Evolutionary conservation across 2,329 filamentous ascomycete species (phyloP), one percentile per base, ranked within the genome.

Genomic region (Pestalotiopsis sp.): DNA sequence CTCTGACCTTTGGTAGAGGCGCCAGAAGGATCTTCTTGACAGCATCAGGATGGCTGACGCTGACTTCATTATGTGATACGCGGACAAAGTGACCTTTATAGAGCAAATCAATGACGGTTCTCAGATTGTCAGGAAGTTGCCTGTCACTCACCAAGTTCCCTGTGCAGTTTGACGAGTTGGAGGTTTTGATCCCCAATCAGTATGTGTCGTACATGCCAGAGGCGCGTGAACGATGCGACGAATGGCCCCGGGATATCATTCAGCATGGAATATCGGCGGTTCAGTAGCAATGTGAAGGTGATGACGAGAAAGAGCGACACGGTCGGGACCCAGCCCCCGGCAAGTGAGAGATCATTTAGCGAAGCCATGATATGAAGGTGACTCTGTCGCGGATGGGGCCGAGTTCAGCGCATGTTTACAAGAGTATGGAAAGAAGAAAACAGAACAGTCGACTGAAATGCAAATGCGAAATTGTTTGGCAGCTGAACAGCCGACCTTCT

Each of bases 1-100:
- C 23, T 69, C 45, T 52, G 6, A 76, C 81, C 74, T 84, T 77
- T 7, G 72, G 69, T 2, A 81, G 68, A 5, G 76, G 75, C 1
- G 74, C 74, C 36, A 78, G 70, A 1, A 84, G 76, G 9, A 84
- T 73, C 61, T 77, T 73, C 27, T 75, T 76, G 23, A 83, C 75
- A 14, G 78, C 83, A 69, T 83, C 78, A 2, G 81, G 79, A 70
- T 85, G 79, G 68, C 78, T 78, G 41, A 84, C 77, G 67, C 80
- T 83, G 69, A 85, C 78, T 76, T 84, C 82, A 65, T 84, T 80
- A 38, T 79, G 75, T 9, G 77, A 75, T 31, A 84, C 82, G 11
- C 83, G 81, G 45, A 85, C 79, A 70, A 84, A 84, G 49, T 78
- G 72, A 1, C 79, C 77, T 81, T 58, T 11, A 49, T 57, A 36